Evolutionary conservation across 2,329 filamentous ascomycete genomes (phyloP).

Genomic region (Penicillium sp.): DNA sequence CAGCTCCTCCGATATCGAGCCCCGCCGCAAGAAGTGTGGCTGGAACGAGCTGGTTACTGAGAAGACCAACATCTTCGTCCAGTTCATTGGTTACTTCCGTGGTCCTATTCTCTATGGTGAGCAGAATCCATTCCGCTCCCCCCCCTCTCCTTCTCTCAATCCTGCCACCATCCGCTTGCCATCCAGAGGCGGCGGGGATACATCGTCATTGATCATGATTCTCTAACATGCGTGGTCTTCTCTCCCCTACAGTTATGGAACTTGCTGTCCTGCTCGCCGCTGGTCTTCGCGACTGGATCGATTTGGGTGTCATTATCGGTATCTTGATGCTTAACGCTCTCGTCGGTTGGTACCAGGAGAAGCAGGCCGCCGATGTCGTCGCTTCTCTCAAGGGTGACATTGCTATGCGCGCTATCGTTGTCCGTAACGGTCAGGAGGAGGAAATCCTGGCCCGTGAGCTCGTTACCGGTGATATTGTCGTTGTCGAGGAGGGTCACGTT

Average conservation of each 20-base stretch:
- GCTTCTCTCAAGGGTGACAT: conserved; percentile 71
- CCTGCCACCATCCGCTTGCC: too few species aligned
- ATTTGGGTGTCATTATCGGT: conserved; percentile 71
- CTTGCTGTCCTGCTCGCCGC: conserved; percentile 66
- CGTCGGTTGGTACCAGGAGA: conserved; percentile 76
- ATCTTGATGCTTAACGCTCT: conserved; percentile 69
- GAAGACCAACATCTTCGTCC: conserved; percentile 68
- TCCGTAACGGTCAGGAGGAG: conserved; percentile 62
- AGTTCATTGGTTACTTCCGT: conserved; percentile 70
- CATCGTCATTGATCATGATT: background rate
- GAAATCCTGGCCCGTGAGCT: conserved; percentile 67
- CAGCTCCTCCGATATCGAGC: conserved; percentile 53
- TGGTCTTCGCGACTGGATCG: conserved; percentile 69
- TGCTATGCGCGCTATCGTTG: conserved; percentile 63
- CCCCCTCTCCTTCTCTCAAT: too few species aligned
- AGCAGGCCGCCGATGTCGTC: conserved; percentile 72
- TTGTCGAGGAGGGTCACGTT: conserved; percentile 66
- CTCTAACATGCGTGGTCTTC: conserved; percentile 7
- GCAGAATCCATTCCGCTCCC: conserved; percentile 18
- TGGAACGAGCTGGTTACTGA: conserved; percentile 68
- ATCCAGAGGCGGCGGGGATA: too few species aligned
- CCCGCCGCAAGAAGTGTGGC: conserved; percentile 59
- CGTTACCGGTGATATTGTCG: conserved; percentile 68
- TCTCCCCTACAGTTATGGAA: conserved; percentile 56
- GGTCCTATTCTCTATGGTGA: conserved; percentile 72